A percentile compares a stretch with the other conserved stretches of the same genome.
These are phyloP conservation scores for Mucor velutinosus DNA, from an alignment of 371 early-diverging fungal genomes.

Conservation along the genomic window DNA sequence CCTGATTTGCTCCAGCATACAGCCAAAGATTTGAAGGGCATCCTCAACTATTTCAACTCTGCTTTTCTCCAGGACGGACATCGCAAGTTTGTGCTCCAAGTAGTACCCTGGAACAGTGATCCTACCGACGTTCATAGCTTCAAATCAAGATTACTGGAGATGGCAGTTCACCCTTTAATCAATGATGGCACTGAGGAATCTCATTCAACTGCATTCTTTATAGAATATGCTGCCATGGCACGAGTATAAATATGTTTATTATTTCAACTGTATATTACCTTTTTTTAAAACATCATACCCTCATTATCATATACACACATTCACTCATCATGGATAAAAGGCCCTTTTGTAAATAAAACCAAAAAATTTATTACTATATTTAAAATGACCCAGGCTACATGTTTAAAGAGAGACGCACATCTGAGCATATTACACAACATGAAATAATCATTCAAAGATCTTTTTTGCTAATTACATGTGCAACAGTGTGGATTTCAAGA, in stretches of 20 bases:
- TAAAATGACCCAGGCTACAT: background rate
- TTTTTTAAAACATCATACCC: conserved; percentile 8
- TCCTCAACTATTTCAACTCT: conserved; percentile 41
- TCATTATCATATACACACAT: background rate
- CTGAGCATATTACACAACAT: background rate
- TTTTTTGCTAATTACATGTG: conserved; percentile 1
- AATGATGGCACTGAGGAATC: conserved; percentile 10
- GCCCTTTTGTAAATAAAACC: background rate
- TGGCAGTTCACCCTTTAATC: conserved; percentile 23
- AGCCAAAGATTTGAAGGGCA: conserved; percentile 32
- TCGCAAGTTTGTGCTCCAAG: conserved; percentile 28
- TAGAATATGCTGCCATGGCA: conserved; percentile 29
- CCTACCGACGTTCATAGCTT: conserved; percentile 18
- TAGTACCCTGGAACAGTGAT: conserved; percentile 37
- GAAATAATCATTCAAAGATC: background rate
- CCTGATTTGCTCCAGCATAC: conserved; percentile 42
- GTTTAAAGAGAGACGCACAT: background rate
- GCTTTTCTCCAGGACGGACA: conserved; percentile 31
- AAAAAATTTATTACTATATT: background rate
- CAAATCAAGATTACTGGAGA: conserved; percentile 24
- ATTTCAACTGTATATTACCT: background rate
- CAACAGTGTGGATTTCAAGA: background rate
- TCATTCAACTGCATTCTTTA: conserved; percentile 30
- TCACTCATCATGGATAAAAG: conserved; percentile 6
- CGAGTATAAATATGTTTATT: conserved; percentile 15